phyloP scores from a whole-genome alignment of 148 eudicot genomes.

The Chenopodium suecicum region DNA sequence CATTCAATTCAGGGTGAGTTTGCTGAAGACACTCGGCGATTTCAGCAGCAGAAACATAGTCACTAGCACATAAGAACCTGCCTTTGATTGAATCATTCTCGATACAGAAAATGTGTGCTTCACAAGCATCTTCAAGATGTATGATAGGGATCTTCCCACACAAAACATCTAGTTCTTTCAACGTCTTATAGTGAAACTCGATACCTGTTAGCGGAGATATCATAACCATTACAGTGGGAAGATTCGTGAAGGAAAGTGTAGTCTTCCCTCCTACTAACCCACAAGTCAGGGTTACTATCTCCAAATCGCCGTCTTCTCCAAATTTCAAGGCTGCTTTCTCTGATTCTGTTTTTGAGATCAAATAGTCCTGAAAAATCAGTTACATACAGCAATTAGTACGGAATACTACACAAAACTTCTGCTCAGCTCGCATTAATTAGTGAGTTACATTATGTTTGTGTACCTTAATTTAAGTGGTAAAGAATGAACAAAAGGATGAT shows the following conservation, averaged over 20 bases:
- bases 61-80: slow-evolving; percentile 45
- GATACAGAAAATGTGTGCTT: slow-evolving; percentile 52
- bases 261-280: slow-evolving; percentile 52
- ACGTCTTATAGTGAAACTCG: background rate
- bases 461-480: background rate
- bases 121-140: slow-evolving; percentile 46
- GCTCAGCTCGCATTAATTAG: no score
- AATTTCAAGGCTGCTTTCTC: slow-evolving; percentile 40
- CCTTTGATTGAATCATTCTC: slow-evolving; percentile 35
- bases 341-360: slow-evolving; percentile 43
- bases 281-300: slow-evolving; percentile 33
- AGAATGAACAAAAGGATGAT: slow-evolving; percentile 22
- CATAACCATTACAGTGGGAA: background rate
- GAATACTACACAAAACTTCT: no score
- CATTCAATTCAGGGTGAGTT: slow-evolving; percentile 28
- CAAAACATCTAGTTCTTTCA: slow-evolving; percentile 33
- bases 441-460: no score
- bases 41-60: slow-evolving; percentile 37
- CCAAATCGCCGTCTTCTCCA: slow-evolving; percentile 18
- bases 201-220: slow-evolving; percentile 22
- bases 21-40: slow-evolving; percentile 29
- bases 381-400: background rate
- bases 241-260: slow-evolving; percentile 21
- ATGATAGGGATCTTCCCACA: slow-evolving; percentile 43
- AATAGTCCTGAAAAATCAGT: slow-evolving; percentile 33